These are phyloP conservation scores for Aspergillus flavus DNA, from an alignment of 2,329 filamentous ascomycete species.

Conservation along the genomic window DNA sequence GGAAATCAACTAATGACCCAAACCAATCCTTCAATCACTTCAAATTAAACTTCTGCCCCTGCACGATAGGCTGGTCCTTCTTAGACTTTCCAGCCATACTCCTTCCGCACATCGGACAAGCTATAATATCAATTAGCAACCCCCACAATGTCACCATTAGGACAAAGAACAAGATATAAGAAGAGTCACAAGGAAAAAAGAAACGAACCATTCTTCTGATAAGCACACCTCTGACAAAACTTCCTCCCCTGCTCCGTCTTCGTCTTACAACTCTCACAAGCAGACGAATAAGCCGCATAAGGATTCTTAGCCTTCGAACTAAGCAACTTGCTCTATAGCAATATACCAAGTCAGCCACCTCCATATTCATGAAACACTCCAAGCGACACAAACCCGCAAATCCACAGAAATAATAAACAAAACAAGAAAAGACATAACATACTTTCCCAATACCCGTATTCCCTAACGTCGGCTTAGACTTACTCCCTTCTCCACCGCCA, in stretches of 20 bases:
- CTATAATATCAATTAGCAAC: conserved; percentile 37
- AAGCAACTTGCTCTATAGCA: conserved; percentile 62
- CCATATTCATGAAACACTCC: background rate
- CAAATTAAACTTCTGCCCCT: conserved; percentile 64
- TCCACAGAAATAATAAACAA: background rate
- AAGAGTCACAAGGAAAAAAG: background rate
- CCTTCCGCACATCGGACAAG: conserved; percentile 67
- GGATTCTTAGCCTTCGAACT: conserved; percentile 68
- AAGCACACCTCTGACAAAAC: conserved; percentile 65
- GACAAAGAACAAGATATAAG: background rate
- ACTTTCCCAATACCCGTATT: conserved; percentile 64
- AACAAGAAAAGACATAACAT: conserved; percentile 16
- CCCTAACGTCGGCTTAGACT: conserved; percentile 53
- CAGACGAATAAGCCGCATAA: conserved; percentile 65
- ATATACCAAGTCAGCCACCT: background rate
- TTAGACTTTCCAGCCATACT: conserved; percentile 48
- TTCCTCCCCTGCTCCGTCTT: conserved; percentile 65
- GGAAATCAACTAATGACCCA: background rate
- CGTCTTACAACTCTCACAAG: conserved; percentile 64
- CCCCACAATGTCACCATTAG: background rate
- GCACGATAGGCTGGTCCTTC: conserved; percentile 55
- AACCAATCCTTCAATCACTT: conserved; percentile 49
- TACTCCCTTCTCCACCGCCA: conserved; percentile 33
- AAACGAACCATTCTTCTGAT: conserved; percentile 58
- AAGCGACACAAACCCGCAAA: background rate